These are phyloP conservation scores for Globisporangium spinosum DNA, from an alignment of 352 stramenopile genomes.

Conservation along the genomic window DNA sequence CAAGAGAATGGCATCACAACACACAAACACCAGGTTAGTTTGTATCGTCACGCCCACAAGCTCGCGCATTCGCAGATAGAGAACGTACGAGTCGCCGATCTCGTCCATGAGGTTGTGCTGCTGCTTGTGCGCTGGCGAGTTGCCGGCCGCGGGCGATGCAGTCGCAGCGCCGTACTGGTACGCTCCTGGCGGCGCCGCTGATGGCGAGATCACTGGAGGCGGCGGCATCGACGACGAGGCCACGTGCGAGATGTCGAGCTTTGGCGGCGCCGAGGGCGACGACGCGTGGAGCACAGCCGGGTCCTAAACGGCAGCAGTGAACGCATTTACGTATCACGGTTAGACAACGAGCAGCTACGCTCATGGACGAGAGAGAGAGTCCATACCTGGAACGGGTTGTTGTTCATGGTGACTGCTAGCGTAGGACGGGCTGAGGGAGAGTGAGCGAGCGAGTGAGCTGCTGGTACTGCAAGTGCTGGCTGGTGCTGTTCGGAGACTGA, in stretches of 20 bases:
- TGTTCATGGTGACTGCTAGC: conserved; percentile 18
- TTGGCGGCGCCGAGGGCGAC: conserved; percentile 19
- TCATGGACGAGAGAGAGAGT: neutral
- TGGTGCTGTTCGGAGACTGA: conserved; percentile 5
- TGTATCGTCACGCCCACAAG: neutral
- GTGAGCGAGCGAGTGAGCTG: neutral
- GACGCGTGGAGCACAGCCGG: conserved; percentile 39
- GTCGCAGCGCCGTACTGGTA: conserved; percentile 29
- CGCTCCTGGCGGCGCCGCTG: conserved; percentile 20
- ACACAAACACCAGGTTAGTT: neutral
- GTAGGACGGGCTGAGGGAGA: neutral
- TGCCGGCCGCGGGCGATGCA: conserved; percentile 18
- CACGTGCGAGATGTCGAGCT: conserved; percentile 23
- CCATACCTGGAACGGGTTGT: conserved; percentile 26
- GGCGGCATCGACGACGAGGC: conserved; percentile 34
- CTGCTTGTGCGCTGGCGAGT: conserved; percentile 18
- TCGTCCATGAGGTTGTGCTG: conserved; percentile 82
- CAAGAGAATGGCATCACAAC: too few relatives aligned
- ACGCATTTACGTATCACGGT: neutral
- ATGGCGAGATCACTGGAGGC: conserved; percentile 31
- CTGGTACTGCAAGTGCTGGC: neutral
- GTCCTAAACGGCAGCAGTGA: conserved; percentile 17
- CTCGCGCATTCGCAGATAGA: neutral
- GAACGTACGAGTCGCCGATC: conserved; percentile 53
- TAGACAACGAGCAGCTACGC: neutral